A percentile compares a stretch with the other conserved stretches of the same genome.
These are phyloP conservation scores for Trichoderma reesei DNA, from an alignment of 495 filamentous ascomycete species.

Conservation along the genomic window DNA sequence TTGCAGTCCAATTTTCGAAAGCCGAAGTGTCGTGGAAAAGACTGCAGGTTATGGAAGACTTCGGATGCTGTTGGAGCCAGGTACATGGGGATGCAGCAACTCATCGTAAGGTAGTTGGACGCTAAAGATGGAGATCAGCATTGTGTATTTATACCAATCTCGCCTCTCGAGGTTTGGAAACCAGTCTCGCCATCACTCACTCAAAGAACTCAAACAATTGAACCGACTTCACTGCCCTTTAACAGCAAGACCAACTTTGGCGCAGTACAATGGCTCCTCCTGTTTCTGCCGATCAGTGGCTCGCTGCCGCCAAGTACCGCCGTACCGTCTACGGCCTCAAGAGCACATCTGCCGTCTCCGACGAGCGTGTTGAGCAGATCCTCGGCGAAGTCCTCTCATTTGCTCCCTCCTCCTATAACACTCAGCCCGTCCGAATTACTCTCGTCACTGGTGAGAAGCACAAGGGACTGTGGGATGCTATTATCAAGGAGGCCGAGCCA, in stretches of 20 bases:
- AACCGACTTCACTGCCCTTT: background rate
- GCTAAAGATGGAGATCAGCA: background rate
- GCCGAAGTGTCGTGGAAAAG: background rate
- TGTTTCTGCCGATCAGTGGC: conserved; percentile 24
- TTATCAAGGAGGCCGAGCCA: conserved; percentile 28
- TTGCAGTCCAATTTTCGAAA: background rate
- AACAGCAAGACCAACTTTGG: background rate
- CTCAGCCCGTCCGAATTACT: conserved; percentile 42
- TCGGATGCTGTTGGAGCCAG: too few species aligned
- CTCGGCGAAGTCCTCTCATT: conserved; percentile 38
- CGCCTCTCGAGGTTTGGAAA: background rate
- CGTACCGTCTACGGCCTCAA: conserved; percentile 42
- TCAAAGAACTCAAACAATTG: background rate
- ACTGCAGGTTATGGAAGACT: background rate
- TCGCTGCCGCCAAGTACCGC: conserved; percentile 32
- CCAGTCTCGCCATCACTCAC: background rate
- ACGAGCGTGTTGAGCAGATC: conserved; percentile 41
- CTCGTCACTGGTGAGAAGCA: conserved; percentile 40
- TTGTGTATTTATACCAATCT: background rate
- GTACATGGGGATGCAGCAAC: too few species aligned
- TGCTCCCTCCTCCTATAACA: conserved; percentile 46
- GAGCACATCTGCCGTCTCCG: conserved; percentile 35
- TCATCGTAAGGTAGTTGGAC: too few species aligned
- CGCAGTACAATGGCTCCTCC: background rate
- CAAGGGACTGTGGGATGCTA: conserved; percentile 42